Evolutionary conservation across 2,329 filamentous ascomycete species (phyloP).

Genomic region (Colletotrichum incanum): DNA sequence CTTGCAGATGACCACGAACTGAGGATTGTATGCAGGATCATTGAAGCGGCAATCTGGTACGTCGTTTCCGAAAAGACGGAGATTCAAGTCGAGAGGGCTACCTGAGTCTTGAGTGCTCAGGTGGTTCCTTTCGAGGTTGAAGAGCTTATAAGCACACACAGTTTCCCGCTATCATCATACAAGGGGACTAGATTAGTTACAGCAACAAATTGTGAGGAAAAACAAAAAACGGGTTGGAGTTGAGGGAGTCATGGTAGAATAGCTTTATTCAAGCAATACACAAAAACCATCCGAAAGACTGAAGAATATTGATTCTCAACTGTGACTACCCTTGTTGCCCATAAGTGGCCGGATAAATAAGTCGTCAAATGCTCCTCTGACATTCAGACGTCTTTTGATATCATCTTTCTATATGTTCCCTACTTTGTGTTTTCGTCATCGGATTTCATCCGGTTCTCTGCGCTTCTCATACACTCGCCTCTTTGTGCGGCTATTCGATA

Average conservation of each 20-base stretch:
- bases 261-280: neutral
- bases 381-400: neutral
- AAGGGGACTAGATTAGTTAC: neutral
- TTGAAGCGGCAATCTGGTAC: constrained; percentile 83
- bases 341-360: neutral
- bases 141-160: constrained; percentile 23
- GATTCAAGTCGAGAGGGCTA: constrained; percentile 47
- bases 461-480: neutral
- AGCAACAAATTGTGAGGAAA: neutral
- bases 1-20: constrained; percentile 74
- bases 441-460: neutral
- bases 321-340: neutral
- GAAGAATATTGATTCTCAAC: too few species aligned
- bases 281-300: neutral
- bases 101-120: constrained; percentile 7
- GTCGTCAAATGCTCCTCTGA: neutral
- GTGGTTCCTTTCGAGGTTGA: constrained; percentile 5
- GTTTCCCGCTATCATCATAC: neutral
- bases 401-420: neutral
- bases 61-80: constrained; percentile 64
- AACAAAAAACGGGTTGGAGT: neutral
- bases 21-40: constrained; percentile 76
- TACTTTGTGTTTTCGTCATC: neutral
- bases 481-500: too few species aligned
- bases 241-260: neutral